phyloP scores from a whole-genome alignment of 495 filamentous ascomycete species.

The Neurospora sp. region DNA sequence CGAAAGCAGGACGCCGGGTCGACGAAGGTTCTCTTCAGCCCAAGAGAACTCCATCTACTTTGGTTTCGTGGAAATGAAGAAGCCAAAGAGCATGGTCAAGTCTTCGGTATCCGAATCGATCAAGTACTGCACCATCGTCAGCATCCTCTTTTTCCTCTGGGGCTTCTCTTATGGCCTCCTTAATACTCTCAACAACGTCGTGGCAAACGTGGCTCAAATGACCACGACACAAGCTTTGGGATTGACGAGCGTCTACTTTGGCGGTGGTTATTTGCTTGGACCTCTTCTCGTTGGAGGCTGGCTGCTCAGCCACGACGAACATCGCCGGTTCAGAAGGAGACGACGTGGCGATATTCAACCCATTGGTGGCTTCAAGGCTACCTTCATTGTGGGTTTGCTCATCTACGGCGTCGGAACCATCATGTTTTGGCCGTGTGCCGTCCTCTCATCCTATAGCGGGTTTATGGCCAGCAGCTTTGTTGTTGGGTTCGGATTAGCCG shows the following conservation, averaged over 20 bases:
- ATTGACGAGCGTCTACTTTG: conserved; percentile 30
- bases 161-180: conserved; percentile 80
- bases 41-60: conserved; percentile 40
- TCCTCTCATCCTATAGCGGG: conserved; percentile 50
- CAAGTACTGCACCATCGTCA: conserved; percentile 50
- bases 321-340: conserved; percentile 18
- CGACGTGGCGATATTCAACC: conserved; percentile 8
- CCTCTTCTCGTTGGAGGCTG: conserved; percentile 56
- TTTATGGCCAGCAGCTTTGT: conserved; percentile 64
- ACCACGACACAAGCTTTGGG: conserved; percentile 25
- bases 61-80: conserved; percentile 75
- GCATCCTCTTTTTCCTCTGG: conserved; percentile 78
- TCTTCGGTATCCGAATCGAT: conserved; percentile 35
- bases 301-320: conserved; percentile 50
- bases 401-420: conserved; percentile 50
- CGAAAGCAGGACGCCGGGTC: neutral
- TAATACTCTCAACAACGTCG: conserved; percentile 49
- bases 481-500: conserved; percentile 57
- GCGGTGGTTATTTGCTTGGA: conserved; percentile 52
- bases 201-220: conserved; percentile 30
- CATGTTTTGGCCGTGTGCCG: conserved; percentile 55
- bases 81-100: conserved; percentile 67
- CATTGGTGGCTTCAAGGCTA: conserved; percentile 45
- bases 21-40: neutral
- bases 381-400: conserved; percentile 49